phyloP scores from a whole-genome alignment of 345 rosid genomes.

The Salix purpurea region DNA sequence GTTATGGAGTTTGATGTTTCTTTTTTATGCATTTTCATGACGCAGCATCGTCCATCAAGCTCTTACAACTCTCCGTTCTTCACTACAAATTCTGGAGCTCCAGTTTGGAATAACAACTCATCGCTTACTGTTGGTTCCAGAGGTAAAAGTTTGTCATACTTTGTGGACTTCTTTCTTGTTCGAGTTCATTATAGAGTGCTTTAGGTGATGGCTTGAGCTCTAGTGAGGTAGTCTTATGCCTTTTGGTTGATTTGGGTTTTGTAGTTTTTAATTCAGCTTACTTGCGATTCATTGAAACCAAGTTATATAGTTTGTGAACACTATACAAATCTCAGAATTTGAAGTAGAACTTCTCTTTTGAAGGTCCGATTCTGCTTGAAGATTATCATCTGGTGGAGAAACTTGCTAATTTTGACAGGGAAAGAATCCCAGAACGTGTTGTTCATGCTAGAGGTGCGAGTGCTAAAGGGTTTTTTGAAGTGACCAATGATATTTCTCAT shows the following conservation, averaged over 20 bases:
- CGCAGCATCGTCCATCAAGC: constrained; percentile 67
- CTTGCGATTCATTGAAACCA: too few species aligned
- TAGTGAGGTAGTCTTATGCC: too few species aligned
- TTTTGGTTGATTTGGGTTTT: too few species aligned
- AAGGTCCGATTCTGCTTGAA: constrained; percentile 95
- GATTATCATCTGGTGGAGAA: constrained; percentile 94
- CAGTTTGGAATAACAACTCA: constrained; percentile 74
- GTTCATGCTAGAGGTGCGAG: constrained; percentile 99
- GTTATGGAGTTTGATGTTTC: background rate
- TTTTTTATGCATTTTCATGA: background rate
- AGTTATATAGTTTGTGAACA: background rate
- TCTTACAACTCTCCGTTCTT: constrained; percentile 57
- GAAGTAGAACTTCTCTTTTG: too few species aligned
- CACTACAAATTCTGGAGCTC: constrained; percentile 81
- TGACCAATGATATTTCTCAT: constrained; percentile 75
- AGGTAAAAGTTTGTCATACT: constrained; percentile 35
- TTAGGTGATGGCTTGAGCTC: too few species aligned
- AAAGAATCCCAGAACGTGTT: constrained; percentile 93
- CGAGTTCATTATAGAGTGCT: too few species aligned
- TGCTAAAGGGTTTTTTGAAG: constrained; percentile 98
- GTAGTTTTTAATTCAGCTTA: too few species aligned
- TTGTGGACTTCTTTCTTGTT: too few species aligned
- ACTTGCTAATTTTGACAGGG: constrained; percentile 87
- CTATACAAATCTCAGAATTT: too few species aligned
- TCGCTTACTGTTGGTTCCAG: constrained; percentile 75